phyloP scores from a whole-genome alignment of 192 early-diverging fungal species.

The Podila epicladia region DNA sequence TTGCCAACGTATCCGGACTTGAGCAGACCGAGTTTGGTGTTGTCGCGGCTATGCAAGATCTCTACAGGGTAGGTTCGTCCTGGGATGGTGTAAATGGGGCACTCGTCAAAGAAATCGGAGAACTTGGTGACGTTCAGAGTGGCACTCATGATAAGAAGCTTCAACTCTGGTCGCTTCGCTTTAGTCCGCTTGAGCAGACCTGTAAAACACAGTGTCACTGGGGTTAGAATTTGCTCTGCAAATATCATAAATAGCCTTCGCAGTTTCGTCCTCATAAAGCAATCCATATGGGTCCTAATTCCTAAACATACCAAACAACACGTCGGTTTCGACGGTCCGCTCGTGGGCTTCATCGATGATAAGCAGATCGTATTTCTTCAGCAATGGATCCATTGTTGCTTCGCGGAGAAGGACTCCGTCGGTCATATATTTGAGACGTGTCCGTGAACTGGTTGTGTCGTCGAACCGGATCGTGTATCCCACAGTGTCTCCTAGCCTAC shows the following conservation, averaged over 20 bases:
- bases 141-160: constrained; percentile 86
- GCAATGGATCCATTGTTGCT: constrained; percentile 79
- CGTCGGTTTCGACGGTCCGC: constrained; percentile 92
- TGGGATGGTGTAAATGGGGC: constrained; percentile 81
- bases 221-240: background rate
- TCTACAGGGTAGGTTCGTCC: constrained; percentile 71
- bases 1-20: constrained; percentile 76
- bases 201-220: background rate
- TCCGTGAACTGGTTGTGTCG: constrained; percentile 86
- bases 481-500: constrained; percentile 80
- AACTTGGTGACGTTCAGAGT: constrained; percentile 87
- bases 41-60: constrained; percentile 57
- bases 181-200: constrained; percentile 80
- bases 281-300: too few species aligned
- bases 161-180: constrained; percentile 82
- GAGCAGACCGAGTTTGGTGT: constrained; percentile 67
- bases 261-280: too few species aligned
- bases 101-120: constrained; percentile 81
- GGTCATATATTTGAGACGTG: constrained; percentile 97
- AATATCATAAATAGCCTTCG: too few species aligned
- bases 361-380: constrained; percentile 89
- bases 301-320: constrained; percentile 76
- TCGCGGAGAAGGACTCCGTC: constrained; percentile 96
- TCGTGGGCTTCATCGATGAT: constrained; percentile 99
- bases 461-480: constrained; percentile 98